phyloP scores from a whole-genome alignment of 371 early-diverging fungal species.

The Catenaria anguillulae region DNA sequence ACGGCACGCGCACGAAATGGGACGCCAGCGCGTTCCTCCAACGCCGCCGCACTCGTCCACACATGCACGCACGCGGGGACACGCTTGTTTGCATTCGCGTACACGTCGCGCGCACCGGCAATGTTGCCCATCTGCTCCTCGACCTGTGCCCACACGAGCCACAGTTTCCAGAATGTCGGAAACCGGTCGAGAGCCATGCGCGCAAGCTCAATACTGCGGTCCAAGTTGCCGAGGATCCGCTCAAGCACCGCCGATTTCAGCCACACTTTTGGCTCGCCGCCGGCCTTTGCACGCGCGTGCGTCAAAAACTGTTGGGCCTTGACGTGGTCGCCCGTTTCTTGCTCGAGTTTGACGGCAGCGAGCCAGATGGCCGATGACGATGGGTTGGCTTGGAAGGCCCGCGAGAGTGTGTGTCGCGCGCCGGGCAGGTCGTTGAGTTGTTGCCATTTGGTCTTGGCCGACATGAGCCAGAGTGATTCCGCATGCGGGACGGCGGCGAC shows the following conservation, averaged over 20 bases:
- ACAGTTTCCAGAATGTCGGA: slow-evolving; percentile 70
- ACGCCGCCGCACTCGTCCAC: slow-evolving; percentile 60
- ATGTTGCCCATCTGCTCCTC: slow-evolving; percentile 35
- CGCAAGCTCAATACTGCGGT: slow-evolving; percentile 50
- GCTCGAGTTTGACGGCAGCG: slow-evolving; percentile 90
- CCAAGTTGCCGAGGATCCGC: slow-evolving; percentile 50
- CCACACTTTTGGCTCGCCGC: slow-evolving; percentile 53
- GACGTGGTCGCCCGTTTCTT: slow-evolving; percentile 63
- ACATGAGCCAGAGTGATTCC: slow-evolving; percentile 91
- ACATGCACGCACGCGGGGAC: slow-evolving; percentile 61
- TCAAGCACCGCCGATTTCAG: slow-evolving; percentile 85
- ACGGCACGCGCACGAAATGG: slow-evolving; percentile 69
- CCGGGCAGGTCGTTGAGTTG: slow-evolving; percentile 72
- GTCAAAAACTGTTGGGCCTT: slow-evolving; percentile 63
- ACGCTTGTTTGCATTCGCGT: slow-evolving; percentile 55
- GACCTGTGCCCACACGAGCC: slow-evolving; percentile 85
- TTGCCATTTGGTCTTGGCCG: slow-evolving; percentile 86
- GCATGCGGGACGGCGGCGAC: slow-evolving; percentile 81
- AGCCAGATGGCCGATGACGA: slow-evolving; percentile 84
- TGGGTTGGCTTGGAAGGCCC: slow-evolving; percentile 81
- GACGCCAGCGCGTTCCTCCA: slow-evolving; percentile 59
- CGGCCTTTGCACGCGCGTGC: slow-evolving; percentile 52
- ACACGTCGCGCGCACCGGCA: slow-evolving; percentile 57
- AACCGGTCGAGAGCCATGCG: slow-evolving; percentile 52
- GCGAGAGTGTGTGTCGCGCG: slow-evolving; percentile 66